Evolutionary conservation across 1,284 basidiomycete genomes (phyloP), one percentile per base, ranked within the genome.

Genomic region (Afroboletus lepidellus): DNA sequence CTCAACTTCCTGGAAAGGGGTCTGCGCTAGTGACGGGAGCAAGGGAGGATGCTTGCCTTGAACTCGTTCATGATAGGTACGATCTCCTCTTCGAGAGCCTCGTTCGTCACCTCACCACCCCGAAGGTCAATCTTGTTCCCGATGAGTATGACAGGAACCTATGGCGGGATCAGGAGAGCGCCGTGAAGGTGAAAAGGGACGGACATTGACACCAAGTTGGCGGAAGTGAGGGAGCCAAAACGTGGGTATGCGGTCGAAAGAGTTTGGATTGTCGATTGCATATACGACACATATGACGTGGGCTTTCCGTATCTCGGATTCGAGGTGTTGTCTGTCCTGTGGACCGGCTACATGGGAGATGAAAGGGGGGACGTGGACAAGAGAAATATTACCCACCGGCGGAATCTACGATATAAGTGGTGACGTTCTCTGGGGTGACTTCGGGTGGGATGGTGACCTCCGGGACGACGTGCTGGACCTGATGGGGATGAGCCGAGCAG

Each of bases 241-340:
- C n/a, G 94, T 89, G 27, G 94, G 92, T 71, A 99, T 94, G 52
- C 96, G 87, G 72, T 98, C 94, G 71, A 99, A 98, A 16, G 94
- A 95, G 60, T 90, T 88, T 18, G 95, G 89, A 63, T 95, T 93
- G 72, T 96, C 93, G 65, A 98, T 94, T 29, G 93, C 89, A 70
- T 99, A 97, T 46, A 99, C 96, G 51, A 99, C 87, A 66, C 93
- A 97, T 57, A 99, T 98, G 65, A 98, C 97, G 74, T 98, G 94
- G 18, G 95, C 95, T 66, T 97, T 92, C 48, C 94, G 86, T 54
- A 98, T 90, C 77, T 98, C 95, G 25, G 90, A 87, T 65, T 98
- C 92, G 41, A 99, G 83, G 68, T 97, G 94, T 43, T 82, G 77
- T 48, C 90, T 83, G 69, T 94, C 90, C 60, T 91, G 84, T 30